Base-by-base conservation (phyloP, 345 rosid genomes). In the Iberis pinnata region DNA sequence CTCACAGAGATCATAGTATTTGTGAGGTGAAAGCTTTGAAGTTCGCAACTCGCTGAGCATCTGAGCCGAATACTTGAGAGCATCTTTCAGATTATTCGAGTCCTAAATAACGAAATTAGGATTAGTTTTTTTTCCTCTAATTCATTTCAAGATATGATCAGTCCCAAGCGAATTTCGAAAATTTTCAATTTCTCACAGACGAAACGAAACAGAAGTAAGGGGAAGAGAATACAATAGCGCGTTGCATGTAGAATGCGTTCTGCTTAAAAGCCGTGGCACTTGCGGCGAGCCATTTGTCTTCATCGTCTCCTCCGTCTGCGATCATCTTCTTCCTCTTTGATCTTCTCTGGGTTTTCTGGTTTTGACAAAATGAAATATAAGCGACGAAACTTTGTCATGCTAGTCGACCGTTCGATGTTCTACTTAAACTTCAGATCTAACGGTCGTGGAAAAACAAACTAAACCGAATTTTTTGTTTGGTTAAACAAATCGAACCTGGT, bases 21-120 rank as follows among this genome's bases (percentile, higher is more conserved):
- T 92, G 18, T 85, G 97, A 20, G 99, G 99, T 16, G 97, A 88
- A 49, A 92, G 93, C 79, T 86, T 88, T 45, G 97, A 88, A 63
- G 99, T 92, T 54, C 99, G 88, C 9, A 92, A 84, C 78, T 92
- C 97, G 29, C 97, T 81, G 9, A 92, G 79, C 99, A 92, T 92
- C 85, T 88, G 99, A 65, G 99, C 90, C 43, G 99, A 92, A 75
- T 81, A 92, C 76, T 88, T 92, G 62, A 92, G 79, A 39, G 97
- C 97, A 65, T 92, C 99, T 71, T 89, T 76, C 46, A 88, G 76
- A 84, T 92, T 88, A 70, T 88, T 92, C 52, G 99, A 73, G 49
- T 92, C 99, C 99, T 92, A 70, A 50, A 40, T 2, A 18, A 33
- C 56, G 12, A 65, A 76, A 61, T 66, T 73, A 74, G 69, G 70